These are phyloP conservation scores for Penicillium riverlandense DNA, from an alignment of 495 filamentous ascomycete genomes.

Conservation along the genomic window DNA sequence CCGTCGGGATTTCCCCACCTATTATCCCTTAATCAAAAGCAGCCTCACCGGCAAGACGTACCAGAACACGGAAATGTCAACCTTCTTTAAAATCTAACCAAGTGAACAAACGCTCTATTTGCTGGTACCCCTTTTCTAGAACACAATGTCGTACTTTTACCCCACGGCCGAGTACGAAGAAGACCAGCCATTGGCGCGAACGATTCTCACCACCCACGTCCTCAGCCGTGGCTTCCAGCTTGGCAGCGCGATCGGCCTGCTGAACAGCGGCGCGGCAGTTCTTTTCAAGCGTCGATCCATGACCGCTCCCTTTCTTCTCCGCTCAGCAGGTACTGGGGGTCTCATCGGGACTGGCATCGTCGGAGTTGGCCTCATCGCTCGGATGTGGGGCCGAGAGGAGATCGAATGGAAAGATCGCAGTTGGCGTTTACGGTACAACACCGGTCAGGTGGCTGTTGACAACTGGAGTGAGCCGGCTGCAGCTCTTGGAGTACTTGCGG, in stretches of 20 bases:
- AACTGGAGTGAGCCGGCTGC: slow-evolving; percentile 37
- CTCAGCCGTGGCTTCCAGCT: slow-evolving; percentile 44
- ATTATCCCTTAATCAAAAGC: too few species aligned
- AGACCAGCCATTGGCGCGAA: slow-evolving; percentile 46
- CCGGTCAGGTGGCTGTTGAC: slow-evolving; percentile 46
- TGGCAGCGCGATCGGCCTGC: slow-evolving; percentile 36
- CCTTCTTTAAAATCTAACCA: too few species aligned
- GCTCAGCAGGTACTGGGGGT: slow-evolving; percentile 23
- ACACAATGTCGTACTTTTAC: slow-evolving; percentile 43
- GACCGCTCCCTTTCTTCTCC: slow-evolving; percentile 20
- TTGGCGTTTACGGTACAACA: slow-evolving; percentile 51
- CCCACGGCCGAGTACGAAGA: slow-evolving; percentile 50
- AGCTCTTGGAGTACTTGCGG: slow-evolving; percentile 21
- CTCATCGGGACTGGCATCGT: slow-evolving; percentile 19
- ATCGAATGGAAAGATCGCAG: slow-evolving; percentile 58
- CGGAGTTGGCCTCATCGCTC: slow-evolving; percentile 22
- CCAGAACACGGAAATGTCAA: too few species aligned
- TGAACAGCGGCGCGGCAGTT: slow-evolving; percentile 9
- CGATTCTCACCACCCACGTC: slow-evolving; percentile 51
- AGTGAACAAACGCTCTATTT: too few species aligned
- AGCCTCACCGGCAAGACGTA: too few species aligned
- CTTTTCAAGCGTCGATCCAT: slow-evolving; percentile 6
- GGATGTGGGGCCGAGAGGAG: slow-evolving; percentile 48
- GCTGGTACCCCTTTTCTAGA: not conserved
- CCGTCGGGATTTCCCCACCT: too few species aligned